Evolutionary conservation across 176 grass and related monocot species (phyloP).

Genomic region (Paspalum notatum): DNA sequence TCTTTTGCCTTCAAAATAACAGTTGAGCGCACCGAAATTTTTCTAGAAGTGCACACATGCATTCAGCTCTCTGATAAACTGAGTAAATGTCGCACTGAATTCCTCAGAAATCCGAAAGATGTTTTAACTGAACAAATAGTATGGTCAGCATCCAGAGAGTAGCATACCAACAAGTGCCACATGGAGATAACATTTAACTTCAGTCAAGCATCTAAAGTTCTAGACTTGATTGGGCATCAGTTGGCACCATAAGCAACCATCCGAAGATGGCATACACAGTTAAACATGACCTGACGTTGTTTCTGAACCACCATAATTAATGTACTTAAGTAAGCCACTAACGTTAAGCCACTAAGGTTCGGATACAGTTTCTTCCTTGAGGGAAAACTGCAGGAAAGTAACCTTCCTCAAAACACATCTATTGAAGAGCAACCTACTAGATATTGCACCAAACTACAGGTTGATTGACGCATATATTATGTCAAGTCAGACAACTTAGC

Average conservation of each 20-base stretch:
- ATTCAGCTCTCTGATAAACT: neutral
- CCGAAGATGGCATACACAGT: neutral
- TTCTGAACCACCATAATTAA: slow-evolving; percentile 8
- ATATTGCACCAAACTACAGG: slow-evolving; percentile 3
- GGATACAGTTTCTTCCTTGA: neutral
- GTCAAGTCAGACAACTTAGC: slow-evolving; percentile 26
- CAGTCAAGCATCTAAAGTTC: neutral
- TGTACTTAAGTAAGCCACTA: neutral
- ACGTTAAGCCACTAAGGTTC: neutral
- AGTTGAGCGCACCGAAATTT: too few species aligned
- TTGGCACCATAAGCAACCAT: slow-evolving; percentile 21
- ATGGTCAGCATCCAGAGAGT: neutral
- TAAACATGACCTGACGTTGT: neutral
- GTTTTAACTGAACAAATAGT: slow-evolving; percentile 1
- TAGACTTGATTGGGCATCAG: slow-evolving; percentile 1
- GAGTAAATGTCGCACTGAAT: neutral
- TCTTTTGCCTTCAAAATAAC: too few species aligned
- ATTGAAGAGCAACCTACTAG: neutral
- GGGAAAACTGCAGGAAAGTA: neutral
- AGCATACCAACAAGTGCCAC: neutral
- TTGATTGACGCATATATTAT: neutral
- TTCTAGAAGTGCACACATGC: neutral
- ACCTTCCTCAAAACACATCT: neutral
- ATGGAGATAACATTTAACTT: slow-evolving; percentile 6
- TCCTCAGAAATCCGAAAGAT: neutral